These are phyloP conservation scores for Pseudogymnoascus sp. DNA, from an alignment of 2,329 filamentous ascomycete genomes.

Conservation along the genomic window DNA sequence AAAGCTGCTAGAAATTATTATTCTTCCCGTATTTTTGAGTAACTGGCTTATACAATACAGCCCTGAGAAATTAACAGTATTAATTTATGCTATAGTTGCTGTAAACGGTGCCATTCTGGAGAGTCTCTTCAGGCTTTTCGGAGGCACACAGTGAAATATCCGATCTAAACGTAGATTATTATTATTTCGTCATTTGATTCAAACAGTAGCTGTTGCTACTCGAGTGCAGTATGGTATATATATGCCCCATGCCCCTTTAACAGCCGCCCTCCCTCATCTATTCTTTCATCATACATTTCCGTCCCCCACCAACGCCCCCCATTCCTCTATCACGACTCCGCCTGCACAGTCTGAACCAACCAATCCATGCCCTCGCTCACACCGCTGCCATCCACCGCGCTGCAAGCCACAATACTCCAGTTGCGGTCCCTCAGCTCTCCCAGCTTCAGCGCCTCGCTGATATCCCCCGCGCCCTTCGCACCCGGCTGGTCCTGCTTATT, in stretches of 20 bases:
- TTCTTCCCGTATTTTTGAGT: neutral
- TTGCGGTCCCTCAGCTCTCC: conserved; percentile 91
- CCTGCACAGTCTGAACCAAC: conserved; percentile 51
- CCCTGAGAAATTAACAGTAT: neutral
- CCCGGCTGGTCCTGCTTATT: conserved; percentile 99
- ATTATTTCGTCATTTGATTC: conserved; percentile 4
- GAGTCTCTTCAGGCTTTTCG: neutral
- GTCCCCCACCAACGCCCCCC: neutral
- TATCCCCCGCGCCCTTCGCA: conserved; percentile 92
- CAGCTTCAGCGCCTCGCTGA: conserved; percentile 83
- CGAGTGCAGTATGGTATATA: conserved; percentile 6
- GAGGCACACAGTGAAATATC: neutral
- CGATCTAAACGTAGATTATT: conserved; percentile 5
- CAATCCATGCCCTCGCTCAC: conserved; percentile 98
- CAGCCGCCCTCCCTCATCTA: neutral
- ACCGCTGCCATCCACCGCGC: conserved; percentile 88
- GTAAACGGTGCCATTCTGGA: neutral
- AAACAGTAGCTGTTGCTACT: conserved; percentile 2
- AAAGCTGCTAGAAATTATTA: neutral
- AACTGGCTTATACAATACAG: neutral
- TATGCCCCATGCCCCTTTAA: conserved; percentile 1
- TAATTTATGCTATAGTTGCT: neutral
- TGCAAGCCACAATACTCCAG: conserved; percentile 98
- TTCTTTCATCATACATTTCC: conserved; percentile 1
- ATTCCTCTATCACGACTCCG: conserved; percentile 41